Evolutionary conservation across 345 rosid genomes (phyloP), one percentile per base, ranked within the genome.

Genomic region (Triadica sebifera): DNA sequence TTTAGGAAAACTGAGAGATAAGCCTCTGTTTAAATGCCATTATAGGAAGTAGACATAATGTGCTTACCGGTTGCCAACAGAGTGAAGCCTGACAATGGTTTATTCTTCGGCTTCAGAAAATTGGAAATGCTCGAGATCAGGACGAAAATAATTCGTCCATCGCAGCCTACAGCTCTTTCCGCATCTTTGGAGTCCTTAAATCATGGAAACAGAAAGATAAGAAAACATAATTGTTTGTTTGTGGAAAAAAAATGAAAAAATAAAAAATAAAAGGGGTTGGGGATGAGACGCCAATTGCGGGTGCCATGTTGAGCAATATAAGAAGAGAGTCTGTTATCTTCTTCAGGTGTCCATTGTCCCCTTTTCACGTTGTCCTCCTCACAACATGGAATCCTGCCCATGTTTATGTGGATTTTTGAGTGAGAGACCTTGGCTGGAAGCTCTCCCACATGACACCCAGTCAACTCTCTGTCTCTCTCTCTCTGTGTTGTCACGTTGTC

Each of bases 291-390:
- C 94, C 98, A 93, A 84, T 90, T 91, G 25, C 98, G 86, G 77
- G 96, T 93, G 69, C 98, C 98, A 34, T 91, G 98, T 80, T 93
- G 92, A 77, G 96, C 87, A 49, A 95, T 88, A 78, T 91, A 93
- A 38, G 99, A 91, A 68, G 97, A 87, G 69, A 95, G 86, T 79
- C 93, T 93, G 85, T 93, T 95, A 83, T 95, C 97, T 84, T 93
- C 99, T 75, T 93, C 98, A 56, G 96, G 98, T 43, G 98, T 93
- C 99, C 99, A 93, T 67, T 93, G 99, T 10, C 99, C 99, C 75
- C 96, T 86, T 75, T 95, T 91, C 79, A 95, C 98, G 67, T 80
- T 91, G 67, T 91, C 96, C 84, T 89, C 91, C 88, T 93, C 98
- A 70, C 98, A 95, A 56, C 99, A 91, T 50, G 99, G 97, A 60